These are phyloP conservation scores for Heliosperma pusillum DNA, from an alignment of 148 eudicot genomes.

Conservation along the genomic window DNA sequence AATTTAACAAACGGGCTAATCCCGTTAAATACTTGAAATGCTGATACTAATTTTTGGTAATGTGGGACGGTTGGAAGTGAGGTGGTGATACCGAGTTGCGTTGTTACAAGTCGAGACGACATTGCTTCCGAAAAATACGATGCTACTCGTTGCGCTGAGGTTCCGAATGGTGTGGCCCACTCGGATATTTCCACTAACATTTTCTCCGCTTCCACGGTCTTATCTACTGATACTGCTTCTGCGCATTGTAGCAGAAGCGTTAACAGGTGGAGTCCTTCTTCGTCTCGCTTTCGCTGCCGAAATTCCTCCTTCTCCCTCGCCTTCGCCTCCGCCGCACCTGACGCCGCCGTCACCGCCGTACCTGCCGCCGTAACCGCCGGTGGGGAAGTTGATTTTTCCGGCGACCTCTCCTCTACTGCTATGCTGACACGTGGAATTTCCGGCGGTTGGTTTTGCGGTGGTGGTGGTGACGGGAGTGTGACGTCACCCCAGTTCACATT, in stretches of 20 bases:
- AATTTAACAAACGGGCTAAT: slow-evolving; percentile 90
- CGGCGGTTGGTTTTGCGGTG: neutral
- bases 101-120: slow-evolving; percentile 69
- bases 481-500: slow-evolving; percentile 11
- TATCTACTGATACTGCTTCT: slow-evolving; percentile 70
- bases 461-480: slow-evolving; percentile 5
- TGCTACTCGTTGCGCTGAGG: slow-evolving; percentile 91
- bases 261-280: slow-evolving; percentile 76
- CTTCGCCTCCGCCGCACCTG: slow-evolving; percentile 10
- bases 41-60: slow-evolving; percentile 58
- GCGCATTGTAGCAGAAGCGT: slow-evolving; percentile 83
- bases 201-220: slow-evolving; percentile 62
- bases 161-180: slow-evolving; percentile 78
- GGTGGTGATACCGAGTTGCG: slow-evolving; percentile 64
- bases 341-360: neutral
- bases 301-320: slow-evolving; percentile 47
- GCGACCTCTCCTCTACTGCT: neutral
- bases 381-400: neutral
- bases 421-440: neutral
- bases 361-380: neutral
- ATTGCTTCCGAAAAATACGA: slow-evolving; percentile 97
- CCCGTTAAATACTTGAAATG: slow-evolving; percentile 89
- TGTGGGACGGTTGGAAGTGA: slow-evolving; percentile 47
- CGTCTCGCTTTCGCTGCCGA: slow-evolving; percentile 53
- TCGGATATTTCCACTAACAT: slow-evolving; percentile 79